Conservation (phyloP, 2,329 filamentous ascomycete genomes). For the Aspergillus neoniger region DNA sequence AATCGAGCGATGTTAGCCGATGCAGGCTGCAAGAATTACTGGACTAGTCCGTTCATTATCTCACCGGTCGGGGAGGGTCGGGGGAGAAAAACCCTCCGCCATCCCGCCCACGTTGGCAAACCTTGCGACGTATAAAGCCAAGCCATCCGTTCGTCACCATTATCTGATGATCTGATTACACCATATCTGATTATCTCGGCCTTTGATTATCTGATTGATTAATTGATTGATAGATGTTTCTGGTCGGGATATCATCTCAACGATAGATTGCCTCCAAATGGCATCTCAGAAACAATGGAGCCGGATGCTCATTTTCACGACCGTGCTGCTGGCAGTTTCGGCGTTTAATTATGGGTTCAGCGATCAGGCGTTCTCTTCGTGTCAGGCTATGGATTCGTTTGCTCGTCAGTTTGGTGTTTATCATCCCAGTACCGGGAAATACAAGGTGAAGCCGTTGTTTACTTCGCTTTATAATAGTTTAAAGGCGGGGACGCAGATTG, state of each 20-base stretch:
- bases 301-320: not conserved
- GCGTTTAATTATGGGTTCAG: conserved; percentile 8
- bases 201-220: not conserved
- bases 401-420: conserved; percentile 1
- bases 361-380: conserved; percentile 1
- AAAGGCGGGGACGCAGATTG: not conserved
- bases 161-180: conserved; percentile 5
- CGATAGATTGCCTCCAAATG: not conserved
- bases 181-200: conserved; percentile 1
- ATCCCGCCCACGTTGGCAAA: not conserved
- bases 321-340: conserved; percentile 1
- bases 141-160: not conserved
- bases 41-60: too few species aligned
- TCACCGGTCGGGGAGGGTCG: not conserved
- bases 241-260: too few species aligned
- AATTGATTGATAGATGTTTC: not conserved
- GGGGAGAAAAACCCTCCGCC: not conserved
- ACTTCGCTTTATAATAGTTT: conserved; percentile 8
- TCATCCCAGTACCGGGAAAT: not conserved
- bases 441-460: not conserved
- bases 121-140: not conserved
- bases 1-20: not conserved
- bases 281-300: not conserved
- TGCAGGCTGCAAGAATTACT: not conserved
- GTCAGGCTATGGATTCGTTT: conserved; percentile 8